A percentile compares a stretch with the other conserved stretches of the same genome.
Conservation (phyloP, 495 filamentous ascomycete species). For the Durotheca rogersii region DNA sequence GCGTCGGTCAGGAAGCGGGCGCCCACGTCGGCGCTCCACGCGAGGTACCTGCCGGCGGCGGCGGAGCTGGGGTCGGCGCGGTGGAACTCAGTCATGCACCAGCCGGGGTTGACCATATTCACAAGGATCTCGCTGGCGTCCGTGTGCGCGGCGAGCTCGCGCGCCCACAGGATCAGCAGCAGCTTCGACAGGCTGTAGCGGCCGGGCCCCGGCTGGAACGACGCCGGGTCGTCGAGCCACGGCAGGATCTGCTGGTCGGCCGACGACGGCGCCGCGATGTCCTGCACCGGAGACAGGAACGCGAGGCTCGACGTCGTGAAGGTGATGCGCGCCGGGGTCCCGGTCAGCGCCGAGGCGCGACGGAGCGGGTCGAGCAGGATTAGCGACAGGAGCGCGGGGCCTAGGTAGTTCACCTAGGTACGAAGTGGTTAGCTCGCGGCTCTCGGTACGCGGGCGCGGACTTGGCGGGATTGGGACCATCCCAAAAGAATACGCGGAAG, state of each 20-base stretch:
- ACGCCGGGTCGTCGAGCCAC: too few species aligned
- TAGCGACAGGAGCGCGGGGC: conserved; percentile 19
- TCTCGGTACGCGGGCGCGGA: too few species aligned
- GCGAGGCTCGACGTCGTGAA: too few species aligned
- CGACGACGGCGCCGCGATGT: conserved; percentile 20
- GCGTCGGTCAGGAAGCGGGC: conserved; percentile 21
- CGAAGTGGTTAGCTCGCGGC: conserved; percentile 19
- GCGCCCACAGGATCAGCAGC: too few species aligned
- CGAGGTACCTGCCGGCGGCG: conserved; percentile 11
- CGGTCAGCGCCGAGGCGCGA: conserved; percentile 2
- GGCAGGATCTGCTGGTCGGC: too few species aligned
- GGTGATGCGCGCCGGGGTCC: conserved; percentile 8
- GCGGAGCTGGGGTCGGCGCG: conserved; percentile 12
- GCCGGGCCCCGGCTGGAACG: too few species aligned
- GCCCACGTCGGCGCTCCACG: conserved; percentile 18
- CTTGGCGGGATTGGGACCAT: too few species aligned
- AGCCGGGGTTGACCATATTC: too few species aligned
- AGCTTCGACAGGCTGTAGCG: too few species aligned
- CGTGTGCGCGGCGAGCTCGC: too few species aligned
- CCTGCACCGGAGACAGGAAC: conserved; percentile 18
- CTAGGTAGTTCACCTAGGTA: conserved; percentile 19
- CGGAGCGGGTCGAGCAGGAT: conserved; percentile 16
- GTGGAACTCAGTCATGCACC: conserved; percentile 17
- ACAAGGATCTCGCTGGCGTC: too few species aligned
- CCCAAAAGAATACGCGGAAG: too few species aligned